A percentile compares a stretch with the other conserved stretches of the same genome.
Conservation (phyloP, 306 rosid species). For the Glycine latifolia region DNA sequence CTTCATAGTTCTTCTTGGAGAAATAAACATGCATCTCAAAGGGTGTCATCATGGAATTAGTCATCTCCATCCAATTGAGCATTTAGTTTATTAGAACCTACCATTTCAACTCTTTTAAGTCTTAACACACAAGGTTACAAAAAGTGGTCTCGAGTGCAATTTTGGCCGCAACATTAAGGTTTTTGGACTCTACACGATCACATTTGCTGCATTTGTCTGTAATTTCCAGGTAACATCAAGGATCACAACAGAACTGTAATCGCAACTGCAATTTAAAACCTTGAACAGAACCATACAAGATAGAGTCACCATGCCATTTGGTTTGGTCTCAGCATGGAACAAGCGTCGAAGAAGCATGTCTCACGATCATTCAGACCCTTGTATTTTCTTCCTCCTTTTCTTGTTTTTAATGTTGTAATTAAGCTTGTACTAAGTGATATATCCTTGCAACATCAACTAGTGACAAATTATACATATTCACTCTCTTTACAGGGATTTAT, state of each 20-base stretch:
- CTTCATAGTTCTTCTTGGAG: slow-evolving; percentile 8
- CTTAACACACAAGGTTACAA: neutral
- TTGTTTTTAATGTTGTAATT: slow-evolving; percentile 1
- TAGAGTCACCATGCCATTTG: slow-evolving; percentile 70
- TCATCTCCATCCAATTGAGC: slow-evolving; percentile 44
- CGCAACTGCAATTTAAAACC: neutral
- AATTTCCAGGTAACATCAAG: neutral
- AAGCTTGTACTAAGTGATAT: neutral
- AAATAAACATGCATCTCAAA: neutral
- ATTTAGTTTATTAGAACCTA: slow-evolving; percentile 39
- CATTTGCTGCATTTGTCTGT: neutral
- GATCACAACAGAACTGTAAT: neutral
- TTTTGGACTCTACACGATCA: neutral
- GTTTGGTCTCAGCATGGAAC: slow-evolving; percentile 91
- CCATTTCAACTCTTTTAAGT: slow-evolving; percentile 39
- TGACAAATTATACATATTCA: slow-evolving; percentile 2
- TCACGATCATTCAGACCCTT: slow-evolving; percentile 78
- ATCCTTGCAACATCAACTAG: neutral
- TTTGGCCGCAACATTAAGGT: neutral
- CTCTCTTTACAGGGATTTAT: slow-evolving; percentile 67
- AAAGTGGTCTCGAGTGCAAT: neutral
- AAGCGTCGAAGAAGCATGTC: slow-evolving; percentile 86
- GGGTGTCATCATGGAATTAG: slow-evolving; percentile 34
- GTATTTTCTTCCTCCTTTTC: slow-evolving; percentile 48
- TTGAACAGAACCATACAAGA: slow-evolving; percentile 30